Evolutionary conservation across 2,329 filamentous ascomycete genomes (phyloP).

Genomic region (Dactylellina leptospora): DNA sequence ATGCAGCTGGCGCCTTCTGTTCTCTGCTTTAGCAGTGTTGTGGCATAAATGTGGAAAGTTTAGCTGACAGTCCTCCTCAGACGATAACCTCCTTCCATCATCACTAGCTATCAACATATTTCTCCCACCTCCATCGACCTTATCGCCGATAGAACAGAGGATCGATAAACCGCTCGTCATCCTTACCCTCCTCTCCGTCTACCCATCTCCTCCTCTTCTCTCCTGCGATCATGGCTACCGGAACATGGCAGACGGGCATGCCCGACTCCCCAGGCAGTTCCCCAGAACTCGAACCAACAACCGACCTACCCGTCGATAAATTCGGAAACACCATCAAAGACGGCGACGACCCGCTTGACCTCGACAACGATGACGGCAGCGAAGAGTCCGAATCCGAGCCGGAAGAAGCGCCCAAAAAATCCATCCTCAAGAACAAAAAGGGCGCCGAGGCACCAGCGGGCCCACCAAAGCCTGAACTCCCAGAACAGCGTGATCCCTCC

Average conservation of each 20-base stretch:
- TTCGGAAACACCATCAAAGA: slow-evolving; percentile 77
- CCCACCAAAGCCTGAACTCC: slow-evolving; percentile 68
- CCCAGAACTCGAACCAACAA: slow-evolving; percentile 63
- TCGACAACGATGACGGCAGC: slow-evolving; percentile 60
- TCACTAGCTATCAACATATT: no score
- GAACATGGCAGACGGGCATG: slow-evolving; percentile 53
- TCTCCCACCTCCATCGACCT: slow-evolving; percentile 5
- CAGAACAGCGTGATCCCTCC: slow-evolving; percentile 91
- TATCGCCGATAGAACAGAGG: slow-evolving; percentile 13
- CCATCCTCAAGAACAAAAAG: slow-evolving; percentile 88
- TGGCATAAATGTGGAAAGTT: no score
- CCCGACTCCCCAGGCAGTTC: slow-evolving; percentile 66
- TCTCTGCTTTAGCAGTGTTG: no score
- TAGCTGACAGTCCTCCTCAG: no score
- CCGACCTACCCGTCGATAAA: slow-evolving; percentile 65
- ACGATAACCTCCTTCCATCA: neutral
- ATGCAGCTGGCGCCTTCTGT: no score
- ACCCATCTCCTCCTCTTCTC: neutral
- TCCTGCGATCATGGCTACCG: slow-evolving; percentile 32
- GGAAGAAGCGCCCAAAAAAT: slow-evolving; percentile 70
- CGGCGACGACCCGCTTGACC: slow-evolving; percentile 65
- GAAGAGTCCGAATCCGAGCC: slow-evolving; percentile 67
- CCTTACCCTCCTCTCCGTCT: slow-evolving; percentile 11
- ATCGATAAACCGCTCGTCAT: neutral
- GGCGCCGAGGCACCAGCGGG: slow-evolving; percentile 67